phyloP scores from a whole-genome alignment of 768 basidiomycete species.

The Suillus cothurnatus region DNA sequence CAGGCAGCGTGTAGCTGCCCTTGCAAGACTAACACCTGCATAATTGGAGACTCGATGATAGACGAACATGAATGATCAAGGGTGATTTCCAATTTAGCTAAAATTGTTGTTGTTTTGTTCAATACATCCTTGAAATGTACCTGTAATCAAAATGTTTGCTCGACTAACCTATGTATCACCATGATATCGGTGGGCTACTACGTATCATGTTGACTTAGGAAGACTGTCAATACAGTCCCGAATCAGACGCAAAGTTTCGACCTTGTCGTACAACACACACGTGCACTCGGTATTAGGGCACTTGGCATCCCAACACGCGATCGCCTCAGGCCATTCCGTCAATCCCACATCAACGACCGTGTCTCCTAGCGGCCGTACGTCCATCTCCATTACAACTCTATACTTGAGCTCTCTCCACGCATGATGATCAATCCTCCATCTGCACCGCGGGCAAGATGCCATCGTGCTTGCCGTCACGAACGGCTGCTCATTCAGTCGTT shows the following conservation, averaged over 20 bases:
- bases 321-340: conserved; percentile 57
- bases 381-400: conserved; percentile 58
- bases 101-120: not conserved
- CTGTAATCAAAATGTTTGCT: not conserved
- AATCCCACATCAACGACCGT: conserved; percentile 53
- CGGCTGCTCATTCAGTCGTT: conserved; percentile 55
- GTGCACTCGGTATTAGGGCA: conserved; percentile 49
- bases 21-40: conserved; percentile 7
- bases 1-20: conserved; percentile 9
- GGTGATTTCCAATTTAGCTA: not conserved
- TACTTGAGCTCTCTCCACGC: conserved; percentile 69
- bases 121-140: not conserved
- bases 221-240: conserved; percentile 55
- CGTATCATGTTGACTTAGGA: conserved; percentile 38
- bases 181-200: not conserved
- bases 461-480: conserved; percentile 53
- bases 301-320: conserved; percentile 60
- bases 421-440: conserved; percentile 51
- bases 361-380: conserved; percentile 59
- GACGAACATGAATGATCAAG: conserved; percentile 23
- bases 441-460: conserved; percentile 50
- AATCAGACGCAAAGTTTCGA: conserved; percentile 55
- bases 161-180: not conserved
- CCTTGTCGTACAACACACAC: conserved; percentile 57
- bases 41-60: conserved; percentile 15